Evolutionary conservation across 2,329 filamentous ascomycete species (phyloP).

Genomic region (Xylaria sp.): DNA sequence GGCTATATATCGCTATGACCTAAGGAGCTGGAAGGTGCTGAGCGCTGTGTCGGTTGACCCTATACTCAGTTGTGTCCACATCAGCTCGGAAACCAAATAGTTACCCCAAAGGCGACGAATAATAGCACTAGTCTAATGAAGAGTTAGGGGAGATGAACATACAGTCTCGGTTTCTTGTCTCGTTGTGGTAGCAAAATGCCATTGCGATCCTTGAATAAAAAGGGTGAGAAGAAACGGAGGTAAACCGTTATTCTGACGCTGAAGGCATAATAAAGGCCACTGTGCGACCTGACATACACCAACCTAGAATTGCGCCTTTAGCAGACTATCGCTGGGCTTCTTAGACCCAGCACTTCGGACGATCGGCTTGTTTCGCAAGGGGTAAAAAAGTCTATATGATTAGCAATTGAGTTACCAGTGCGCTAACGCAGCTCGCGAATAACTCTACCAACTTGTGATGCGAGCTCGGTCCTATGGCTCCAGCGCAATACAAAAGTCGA

Average conservation of each 20-base stretch:
- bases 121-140: not conserved
- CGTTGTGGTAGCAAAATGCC: conserved; percentile 11
- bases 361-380: not conserved
- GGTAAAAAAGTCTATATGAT: conserved; percentile 10
- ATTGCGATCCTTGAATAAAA: conserved; percentile 7
- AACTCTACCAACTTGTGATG: too few species aligned
- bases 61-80: conserved; percentile 1
- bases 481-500: conserved; percentile 10
- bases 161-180: not conserved
- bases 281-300: conserved; percentile 10
- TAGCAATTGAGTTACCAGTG: not conserved
- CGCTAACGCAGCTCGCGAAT: not conserved
- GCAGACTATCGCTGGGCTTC: not conserved
- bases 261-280: conserved; percentile 4
- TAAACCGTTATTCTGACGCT: not conserved
- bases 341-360: conserved; percentile 6
- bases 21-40: conserved; percentile 8
- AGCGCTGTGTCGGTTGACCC: conserved; percentile 1
- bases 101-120: not conserved
- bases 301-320: conserved; percentile 1
- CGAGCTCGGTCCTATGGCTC: not conserved
- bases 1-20: not conserved
- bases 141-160: not conserved
- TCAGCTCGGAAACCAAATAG: not conserved
- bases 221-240: not conserved